phyloP scores from a whole-genome alignment of 345 rosid species.

The Bruguiera sexangula region DNA sequence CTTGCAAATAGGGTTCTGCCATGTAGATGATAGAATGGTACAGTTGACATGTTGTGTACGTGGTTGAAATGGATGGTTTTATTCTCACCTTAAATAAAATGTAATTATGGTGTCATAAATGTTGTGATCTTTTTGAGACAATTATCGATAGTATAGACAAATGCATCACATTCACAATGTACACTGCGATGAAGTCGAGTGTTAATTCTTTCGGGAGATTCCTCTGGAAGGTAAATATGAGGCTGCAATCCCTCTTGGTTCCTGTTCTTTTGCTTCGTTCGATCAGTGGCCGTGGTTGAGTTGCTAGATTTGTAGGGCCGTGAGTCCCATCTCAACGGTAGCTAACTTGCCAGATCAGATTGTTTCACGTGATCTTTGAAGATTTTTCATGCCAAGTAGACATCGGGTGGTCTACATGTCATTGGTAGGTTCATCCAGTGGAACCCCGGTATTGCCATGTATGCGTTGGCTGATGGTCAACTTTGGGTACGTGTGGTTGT shows the following conservation, averaged over 20 bases:
- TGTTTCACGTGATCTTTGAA: neutral
- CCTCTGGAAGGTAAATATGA: slow-evolving; percentile 31
- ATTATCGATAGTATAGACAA: slow-evolving; percentile 22
- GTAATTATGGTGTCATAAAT: slow-evolving; percentile 5
- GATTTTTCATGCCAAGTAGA: neutral
- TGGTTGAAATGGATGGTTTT: slow-evolving; percentile 40
- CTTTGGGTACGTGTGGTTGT: too few species aligned
- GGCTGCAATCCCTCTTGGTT: slow-evolving; percentile 22
- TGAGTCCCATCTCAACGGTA: neutral
- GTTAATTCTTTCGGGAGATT: slow-evolving; percentile 16
- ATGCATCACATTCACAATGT: slow-evolving; percentile 22
- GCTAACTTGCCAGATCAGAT: neutral
- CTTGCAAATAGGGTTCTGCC: slow-evolving; percentile 44
- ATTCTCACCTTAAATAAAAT: slow-evolving; percentile 32
- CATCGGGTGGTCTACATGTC: neutral
- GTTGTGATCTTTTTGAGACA: slow-evolving; percentile 15
- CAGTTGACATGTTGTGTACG: slow-evolving; percentile 22
- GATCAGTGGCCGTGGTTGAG: slow-evolving; percentile 28
- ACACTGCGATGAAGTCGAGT: neutral
- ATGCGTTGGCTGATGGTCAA: too few species aligned
- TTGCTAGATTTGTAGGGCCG: slow-evolving; percentile 16
- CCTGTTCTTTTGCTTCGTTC: slow-evolving; percentile 7
- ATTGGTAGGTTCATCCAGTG: neutral
- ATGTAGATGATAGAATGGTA: slow-evolving; percentile 59
- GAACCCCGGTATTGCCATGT: neutral